Base-by-base conservation (phyloP, 305 asterid genomes). In the Galium porrigens region DNA sequence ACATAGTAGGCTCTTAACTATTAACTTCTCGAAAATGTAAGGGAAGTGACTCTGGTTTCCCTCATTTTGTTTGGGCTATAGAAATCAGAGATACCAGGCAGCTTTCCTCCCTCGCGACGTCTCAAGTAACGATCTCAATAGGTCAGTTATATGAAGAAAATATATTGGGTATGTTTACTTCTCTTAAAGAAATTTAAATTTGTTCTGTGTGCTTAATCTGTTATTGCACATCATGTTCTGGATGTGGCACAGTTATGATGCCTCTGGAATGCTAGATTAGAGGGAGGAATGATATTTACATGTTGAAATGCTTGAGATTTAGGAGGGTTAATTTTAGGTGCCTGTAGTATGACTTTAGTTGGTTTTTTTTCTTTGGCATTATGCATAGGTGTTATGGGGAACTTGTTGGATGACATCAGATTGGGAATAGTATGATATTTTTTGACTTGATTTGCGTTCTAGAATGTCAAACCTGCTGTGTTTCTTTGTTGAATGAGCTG, bases 261-360 rank as follows among this genome's bases (percentile, higher is more conserved):
- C 9, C 10, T 53, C 25, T 53, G 58, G 11, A 53, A 53, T 18
- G 29, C 32, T 53, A 20, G 0, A 1, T 20, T 53, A 53, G 36
- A 42, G 15, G 49, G 49, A 42, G 49, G 49, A 42, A 42, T 42
- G 34, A 9, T 54, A 4, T 22, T 22, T 6, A 22, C 29, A 9
- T 55, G n/a, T 25, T 10, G 59, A 22, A 55, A 55, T 55, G 60
- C 60, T 55, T 25, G 60, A 55, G 60, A 25, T 20, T 54, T 54
- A 7, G 33, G 33, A 54, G 14, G n/a, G 4, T 27, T 55, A 27
- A 25, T 42, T 8, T 39, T 9, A 7, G 12, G 12, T 42, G 49
- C 42, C 42, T 37, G 42, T 37, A 37, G 10, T 37, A 10, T 10
- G n/a, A 39, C 11, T 39, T 39, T 10, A 39, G 44, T 7, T 7